Evolutionary conservation across 345 rosid species (phyloP), one percentile per base, ranked within the genome.

Genomic region (Passiflora organensis): DNA sequence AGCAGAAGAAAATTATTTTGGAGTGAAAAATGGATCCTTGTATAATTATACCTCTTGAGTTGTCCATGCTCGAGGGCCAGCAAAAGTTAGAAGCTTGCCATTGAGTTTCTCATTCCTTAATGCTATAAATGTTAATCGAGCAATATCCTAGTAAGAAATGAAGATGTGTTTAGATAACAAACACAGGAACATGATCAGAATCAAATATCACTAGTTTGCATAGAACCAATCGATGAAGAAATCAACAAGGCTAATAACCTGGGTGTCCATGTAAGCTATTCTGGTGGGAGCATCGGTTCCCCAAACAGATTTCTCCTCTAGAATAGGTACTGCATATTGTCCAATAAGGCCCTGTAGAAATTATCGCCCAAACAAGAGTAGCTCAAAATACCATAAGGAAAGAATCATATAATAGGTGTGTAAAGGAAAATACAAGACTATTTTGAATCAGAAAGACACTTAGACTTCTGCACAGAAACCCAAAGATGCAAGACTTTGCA

Each of bases 31-130:
- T 28, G 34, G 3, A 28, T 28, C 34, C 34, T 28, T 28, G 8
- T 28, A 28, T 3, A 28, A 28, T 28, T 3, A 28, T 84, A 84
- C 99, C 91, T 93, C 99, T 73, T 89, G 95, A 6, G 91, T 84
- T 61, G 95, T 88, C 99, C 99, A 93, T 2, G 95, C 99, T 46
- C 94, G 87, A 71, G 95, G 96, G 50, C 99, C 96, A 37, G 99
- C 87, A 48, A 93, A 93, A 9, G 99, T 86, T 17, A 93, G 89
- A 75, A 80, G 84, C 78, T 79, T 83, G 55, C 94, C 89, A 21
- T 76, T 78, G 28, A 73, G 51, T 24, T 74, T 82, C 67, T 88
- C 94, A 60, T 91, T 91, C 41, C 89, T 79, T 56, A 93, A 63
- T 66, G 99, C 99, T 54, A 84, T 63, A 46, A 84, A 80, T 47